Base-by-base conservation (phyloP, 179 eudicot species). In the Pouteria campechiana region DNA sequence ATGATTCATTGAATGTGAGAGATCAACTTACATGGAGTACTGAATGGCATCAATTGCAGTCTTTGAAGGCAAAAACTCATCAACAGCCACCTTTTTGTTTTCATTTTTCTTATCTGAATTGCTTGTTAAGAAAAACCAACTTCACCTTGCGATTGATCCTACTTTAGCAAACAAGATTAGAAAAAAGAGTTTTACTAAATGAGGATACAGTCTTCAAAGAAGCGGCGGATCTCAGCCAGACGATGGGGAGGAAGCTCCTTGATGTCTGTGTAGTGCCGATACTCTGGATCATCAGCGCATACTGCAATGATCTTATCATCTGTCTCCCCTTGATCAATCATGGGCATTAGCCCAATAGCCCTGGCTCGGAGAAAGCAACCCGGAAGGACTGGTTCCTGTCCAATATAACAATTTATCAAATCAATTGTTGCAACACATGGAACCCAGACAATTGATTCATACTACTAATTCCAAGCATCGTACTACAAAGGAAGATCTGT, bases 311-410 rank as follows among this genome's bases (percentile, higher is more conserved):
- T 83, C 55, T 86, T 79, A 37, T 83, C 93, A 59, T 86, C 94
- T 41, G 70, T 79, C 52, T 86, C 94, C 23, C 96, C 94, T 90
- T 83, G 94, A 63, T 83, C 94, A 59, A 83, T 81, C 94, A 81
- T 83, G 35, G 90, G 86, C 94, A 83, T 83, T 17, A 81, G 48
- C 33, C 86, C 92, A 32, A 83, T 72, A 34, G 86, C 76, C 64
- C 63, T 69, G 20, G 74, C 79, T 33, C 94, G 75, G 63, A 83
- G 65, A 51, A 81, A 83, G 65, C 92, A 81, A 43, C 90, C 94
- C 6, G 94, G 94, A 15, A 74, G 68, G 5, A 77, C 83, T 23
- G 90, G 86, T 32, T 83, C 94, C 92, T 83, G 49, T 34, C 44
- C 38, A 54, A 32, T 37, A 52, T 22, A 15, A 23, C 37, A 37